Base-by-base conservation (phyloP, 352 stramenopile genomes). In the Saprolegnia diclina region DNA sequence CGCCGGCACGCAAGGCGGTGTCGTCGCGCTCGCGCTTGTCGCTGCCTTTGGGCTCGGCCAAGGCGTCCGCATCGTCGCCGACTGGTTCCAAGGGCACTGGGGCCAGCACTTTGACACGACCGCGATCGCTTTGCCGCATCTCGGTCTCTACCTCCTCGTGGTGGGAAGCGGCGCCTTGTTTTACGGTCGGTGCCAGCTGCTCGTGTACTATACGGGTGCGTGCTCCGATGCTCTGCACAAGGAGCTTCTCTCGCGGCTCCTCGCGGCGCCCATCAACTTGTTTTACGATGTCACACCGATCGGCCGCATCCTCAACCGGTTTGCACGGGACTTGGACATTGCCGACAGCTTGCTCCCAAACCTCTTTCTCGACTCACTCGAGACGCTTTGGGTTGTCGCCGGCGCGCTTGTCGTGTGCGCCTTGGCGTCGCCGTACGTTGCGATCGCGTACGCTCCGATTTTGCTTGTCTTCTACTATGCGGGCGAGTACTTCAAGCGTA, bases 401-500 rank as follows among this genome's bases (percentile, higher is more conserved):
- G 42, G 42, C 42, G 42, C 42, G 18, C 42, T 48, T 7, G 18
- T 48, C 42, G 18, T 48, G 13, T 48, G 42, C 18, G 42, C 42
- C 13, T n/a, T 48, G 42, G 42, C 42, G 42, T 48, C 42, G 42
- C 42, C 42, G 7, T 14, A 26, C 32, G 6, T 67, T 64, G 38
- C 42, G 6, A 67, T 52, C 61, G 61, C 32, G 48, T 63, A 56
- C 21, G 32, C 7, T 67, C 54, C 38, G 42, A 48, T n/a, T 48
- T 14, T 48, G 13, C 11, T 48, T 1, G 7, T 48, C 13, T 71
- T 67, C 26, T 71, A 55, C 37, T 14, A 19, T 56, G 55, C 40
- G 22, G 44, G 22, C 48, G 19, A 69, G 22, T 71, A 71, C 55
- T 71, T 67, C 26, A 67, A 48, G 35, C 29, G 32, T 2, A 71